Evolutionary conservation across 768 basidiomycete genomes (phyloP), one percentile per base, ranked within the genome.

Genomic region (Psilocybe sp.): DNA sequence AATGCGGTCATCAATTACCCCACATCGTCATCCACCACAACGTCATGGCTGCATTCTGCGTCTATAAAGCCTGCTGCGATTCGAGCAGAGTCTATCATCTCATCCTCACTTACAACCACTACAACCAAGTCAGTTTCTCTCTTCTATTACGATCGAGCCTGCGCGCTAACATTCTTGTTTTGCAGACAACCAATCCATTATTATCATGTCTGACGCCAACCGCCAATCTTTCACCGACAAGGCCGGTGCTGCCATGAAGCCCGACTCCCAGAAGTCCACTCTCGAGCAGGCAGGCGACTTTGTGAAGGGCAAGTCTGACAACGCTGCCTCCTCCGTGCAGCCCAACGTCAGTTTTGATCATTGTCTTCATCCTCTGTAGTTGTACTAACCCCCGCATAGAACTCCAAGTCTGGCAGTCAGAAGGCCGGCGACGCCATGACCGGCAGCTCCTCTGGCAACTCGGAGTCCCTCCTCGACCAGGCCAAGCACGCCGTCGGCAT

Each of bases 151-250:
- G 7, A 5, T 6, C 14, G 13, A 5, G 12, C 16, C 16, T 41
- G 14, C 42, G 9, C 44, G 44, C 19, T 40, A 42, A 14, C 37
- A 42, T 35, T 8, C 4, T 43, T n/a, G n/a, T n/a, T n/a, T 38
- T 8, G 11, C 38, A 11, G 15, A 10, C 20, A 50, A 36, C 42
- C 47, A 28, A 49, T 19, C 42, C 44, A 41, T 36, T 28, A 36
- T 28, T 10, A 45, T 47, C 55, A 82, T 82, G 80, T 77, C 80
- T 61, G 81, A 84, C 60, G 65, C 71, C 45, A 72, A 65, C 49
- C 81, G 82, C 57, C 79, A 82, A 73, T 76, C 73, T 50, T 66
- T 81, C 68, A 77, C 78, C 60, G 79, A 82, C 73, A 84, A 83
- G 69, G 74, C 71, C 43, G 52, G 60, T 34, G 54, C 80, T 60